A percentile compares a stretch with the other conserved stretches of the same genome.
phyloP scores from a whole-genome alignment of 164 flowering plant genomes.

The Santalum album region DNA sequence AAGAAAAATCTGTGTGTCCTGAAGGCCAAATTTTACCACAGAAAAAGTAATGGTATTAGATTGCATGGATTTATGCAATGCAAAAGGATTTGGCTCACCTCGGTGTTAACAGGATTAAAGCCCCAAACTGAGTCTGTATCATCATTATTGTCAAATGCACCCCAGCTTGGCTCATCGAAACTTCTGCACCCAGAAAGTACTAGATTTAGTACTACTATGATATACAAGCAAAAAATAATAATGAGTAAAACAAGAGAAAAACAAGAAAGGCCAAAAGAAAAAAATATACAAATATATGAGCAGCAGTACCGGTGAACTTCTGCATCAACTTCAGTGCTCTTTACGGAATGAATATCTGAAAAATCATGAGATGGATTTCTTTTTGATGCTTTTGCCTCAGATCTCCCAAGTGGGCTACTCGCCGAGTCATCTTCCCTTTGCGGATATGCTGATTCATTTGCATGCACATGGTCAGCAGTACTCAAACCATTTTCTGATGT shows the following conservation, averaged over 20 bases:
- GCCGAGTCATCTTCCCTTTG: slow-evolving; percentile 46
- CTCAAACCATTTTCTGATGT: slow-evolving; percentile 19
- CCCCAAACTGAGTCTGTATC: slow-evolving; percentile 94
- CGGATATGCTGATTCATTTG: slow-evolving; percentile 33
- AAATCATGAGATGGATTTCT: slow-evolving; percentile 34
- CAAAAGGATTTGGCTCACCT: slow-evolving; percentile 32
- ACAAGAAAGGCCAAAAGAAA: neutral
- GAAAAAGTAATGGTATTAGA: too few relatives aligned
- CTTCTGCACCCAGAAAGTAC: slow-evolving; percentile 27
- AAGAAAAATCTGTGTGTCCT: neutral
- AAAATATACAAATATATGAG: neutral
- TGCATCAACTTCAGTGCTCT: slow-evolving; percentile 40
- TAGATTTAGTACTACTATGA: slow-evolving; percentile 2
- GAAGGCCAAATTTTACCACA: too few relatives aligned
- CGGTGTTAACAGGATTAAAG: slow-evolving; percentile 37
- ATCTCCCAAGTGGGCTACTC: slow-evolving; percentile 42
- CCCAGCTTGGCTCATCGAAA: slow-evolving; percentile 84
- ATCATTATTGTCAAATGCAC: slow-evolving; percentile 69
- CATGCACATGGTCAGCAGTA: slow-evolving; percentile 22
- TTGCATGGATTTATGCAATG: too few relatives aligned
- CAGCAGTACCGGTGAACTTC: slow-evolving; percentile 37
- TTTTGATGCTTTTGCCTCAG: slow-evolving; percentile 22
- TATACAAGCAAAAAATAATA: neutral
- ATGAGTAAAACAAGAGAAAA: slow-evolving; percentile 1
- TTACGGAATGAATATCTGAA: slow-evolving; percentile 35